Evolutionary conservation across 192 early-diverging fungal genomes (phyloP), one percentile per base, ranked within the genome.

Genomic region (Coemansia sp.): DNA sequence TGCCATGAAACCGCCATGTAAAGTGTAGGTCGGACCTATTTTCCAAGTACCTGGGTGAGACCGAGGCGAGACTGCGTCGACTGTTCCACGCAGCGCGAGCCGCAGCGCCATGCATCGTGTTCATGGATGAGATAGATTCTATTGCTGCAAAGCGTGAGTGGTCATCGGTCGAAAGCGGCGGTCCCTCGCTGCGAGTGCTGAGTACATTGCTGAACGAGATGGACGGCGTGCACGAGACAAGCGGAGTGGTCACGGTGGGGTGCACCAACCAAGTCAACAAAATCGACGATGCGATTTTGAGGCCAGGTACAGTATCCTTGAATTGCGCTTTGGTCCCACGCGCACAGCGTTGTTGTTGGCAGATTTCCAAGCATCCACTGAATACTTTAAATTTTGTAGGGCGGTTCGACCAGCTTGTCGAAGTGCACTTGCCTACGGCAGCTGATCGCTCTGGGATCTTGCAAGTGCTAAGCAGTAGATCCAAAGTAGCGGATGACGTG

Each of bases 191-290:
- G 66, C 87, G 95, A 16, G 88, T 98, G 1, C 83, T 99, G 11
- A 95, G 93, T 53, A 94, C 95, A 9, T 72, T 99, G 9, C 84
- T 99, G 41, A 99, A 99, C 68, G 97, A 99, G 76, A 95, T 99
- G 91, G 97, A 99, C 72, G 97, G 97, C 34, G 91, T 99, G 14
- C 92, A 97, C 63, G 85, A 83, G 18, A 86, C 90, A 25, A 86
- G 87, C 14, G 87, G 88, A 0, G 94, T 99, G 3, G 81, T 98
- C 42, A 89, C 96, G 2, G 85, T 99, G 31, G 93, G 95, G 57
- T 85, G 97, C 85, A 97, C 97, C 0, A 99, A 96, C 70, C 81
- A 90, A 47, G 90, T 95, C 0, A 84, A 90, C 48, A 84, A 88
- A 59, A 88, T 99, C 47, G 97, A 99, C 64, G 94, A 93, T 72